These are phyloP conservation scores for Eragrostis nindensis DNA, from an alignment of 176 grass and related monocot genomes.

Conservation along the genomic window DNA sequence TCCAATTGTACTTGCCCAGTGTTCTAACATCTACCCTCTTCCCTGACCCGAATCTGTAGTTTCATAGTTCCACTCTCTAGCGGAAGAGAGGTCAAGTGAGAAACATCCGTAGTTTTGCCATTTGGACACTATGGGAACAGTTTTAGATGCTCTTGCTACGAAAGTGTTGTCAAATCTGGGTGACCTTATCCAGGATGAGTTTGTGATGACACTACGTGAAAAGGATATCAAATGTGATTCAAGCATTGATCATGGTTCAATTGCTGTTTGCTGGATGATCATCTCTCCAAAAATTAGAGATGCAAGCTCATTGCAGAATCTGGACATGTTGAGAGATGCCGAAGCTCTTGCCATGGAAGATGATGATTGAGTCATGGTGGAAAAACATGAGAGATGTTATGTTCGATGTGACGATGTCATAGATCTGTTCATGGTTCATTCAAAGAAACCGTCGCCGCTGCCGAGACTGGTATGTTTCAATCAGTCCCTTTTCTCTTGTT, in stretches of 20 bases:
- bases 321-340: too few relatives aligned
- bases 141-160: constrained; percentile 9
- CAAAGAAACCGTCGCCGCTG: neutral
- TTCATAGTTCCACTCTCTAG: neutral
- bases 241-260: too few relatives aligned
- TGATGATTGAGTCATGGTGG: constrained; percentile 9
- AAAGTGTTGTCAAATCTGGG: constrained; percentile 12
- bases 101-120: neutral
- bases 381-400: constrained; percentile 27
- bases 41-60: neutral
- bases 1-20: too few relatives aligned
- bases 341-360: constrained; percentile 27
- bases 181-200: constrained; percentile 11
- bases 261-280: too few relatives aligned
- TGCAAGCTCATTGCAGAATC: too few relatives aligned
- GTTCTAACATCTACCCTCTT: too few relatives aligned
- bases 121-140: neutral
- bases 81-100: neutral
- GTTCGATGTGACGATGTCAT: constrained; percentile 38
- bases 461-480: neutral
- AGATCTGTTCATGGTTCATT: constrained; percentile 32
- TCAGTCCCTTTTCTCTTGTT: neutral
- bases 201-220: neutral
- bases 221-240: constrained; percentile 4
- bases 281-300: too few relatives aligned